Evolutionary conservation across 257 asterid species (phyloP).

Genomic region (Hygrophila difformis): DNA sequence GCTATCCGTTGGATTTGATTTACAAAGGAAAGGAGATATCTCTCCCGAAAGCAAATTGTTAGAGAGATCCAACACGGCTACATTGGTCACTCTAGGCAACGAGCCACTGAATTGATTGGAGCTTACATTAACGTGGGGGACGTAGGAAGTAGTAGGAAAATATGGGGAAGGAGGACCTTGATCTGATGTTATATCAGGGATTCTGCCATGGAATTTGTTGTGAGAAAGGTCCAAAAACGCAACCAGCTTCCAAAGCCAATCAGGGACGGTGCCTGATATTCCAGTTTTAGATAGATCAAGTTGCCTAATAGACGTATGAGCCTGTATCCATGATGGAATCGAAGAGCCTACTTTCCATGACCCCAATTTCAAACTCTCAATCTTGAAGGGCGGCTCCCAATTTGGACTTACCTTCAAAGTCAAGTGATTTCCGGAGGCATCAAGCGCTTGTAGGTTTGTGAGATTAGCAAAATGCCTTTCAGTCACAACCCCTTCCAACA

Average conservation of each 20-base stretch:
- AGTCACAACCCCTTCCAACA: slow-evolving; percentile 25
- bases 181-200: slow-evolving; percentile 2
- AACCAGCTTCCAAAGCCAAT: slow-evolving; percentile 27
- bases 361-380: background rate
- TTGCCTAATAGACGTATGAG: background rate
- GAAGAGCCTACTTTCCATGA: slow-evolving; percentile 20
- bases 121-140: slow-evolving; percentile 8
- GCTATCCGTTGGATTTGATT: too few species aligned
- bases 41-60: slow-evolving; percentile 22
- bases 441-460: background rate
- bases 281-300: slow-evolving; percentile 25
- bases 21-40: slow-evolving; percentile 21
- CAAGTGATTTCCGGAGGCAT: slow-evolving; percentile 16
- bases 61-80: slow-evolving; percentile 22
- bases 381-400: slow-evolving; percentile 25
- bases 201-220: slow-evolving; percentile 23
- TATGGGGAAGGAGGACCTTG: too few species aligned
- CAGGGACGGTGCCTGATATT: slow-evolving; percentile 17
- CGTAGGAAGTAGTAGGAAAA: too few species aligned
- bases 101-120: slow-evolving; percentile 26
- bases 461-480: slow-evolving; percentile 25
- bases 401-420: slow-evolving; percentile 15
- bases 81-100: slow-evolving; percentile 18
- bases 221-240: slow-evolving; percentile 9
- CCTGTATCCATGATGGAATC: slow-evolving; percentile 25